Conservation (phyloP, 768 basidiomycete genomes). For the Collybiopsis confluens region DNA sequence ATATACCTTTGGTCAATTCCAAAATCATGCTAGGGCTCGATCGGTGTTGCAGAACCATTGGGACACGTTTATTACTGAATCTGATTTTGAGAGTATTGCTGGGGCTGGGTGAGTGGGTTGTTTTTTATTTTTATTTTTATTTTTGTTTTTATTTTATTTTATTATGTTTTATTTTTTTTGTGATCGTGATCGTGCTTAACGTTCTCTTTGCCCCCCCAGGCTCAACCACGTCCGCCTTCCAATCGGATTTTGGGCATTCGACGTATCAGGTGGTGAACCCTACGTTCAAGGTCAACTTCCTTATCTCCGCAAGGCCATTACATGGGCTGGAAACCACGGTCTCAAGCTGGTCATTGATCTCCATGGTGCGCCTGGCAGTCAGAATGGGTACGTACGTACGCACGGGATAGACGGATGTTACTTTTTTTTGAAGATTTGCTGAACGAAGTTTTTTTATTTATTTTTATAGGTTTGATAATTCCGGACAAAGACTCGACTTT, state of each 20-base stretch:
- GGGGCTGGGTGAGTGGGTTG: constrained; percentile 71
- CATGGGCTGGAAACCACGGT: constrained; percentile 65
- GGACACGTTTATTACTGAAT: constrained; percentile 81
- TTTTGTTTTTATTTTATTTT: too few species aligned
- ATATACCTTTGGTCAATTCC: constrained; percentile 70
- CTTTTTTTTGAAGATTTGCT: neutral
- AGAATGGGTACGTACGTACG: constrained; percentile 58
- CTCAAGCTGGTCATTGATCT: constrained; percentile 83
- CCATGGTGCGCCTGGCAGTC: constrained; percentile 71
- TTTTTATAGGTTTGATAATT: constrained; percentile 63
- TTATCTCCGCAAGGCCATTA: constrained; percentile 63
- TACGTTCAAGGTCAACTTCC: constrained; percentile 74
- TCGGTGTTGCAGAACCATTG: constrained; percentile 61
- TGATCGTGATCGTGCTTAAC: too few species aligned
- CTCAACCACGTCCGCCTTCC: constrained; percentile 82
- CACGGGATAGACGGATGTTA: neutral
- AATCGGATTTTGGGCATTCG: constrained; percentile 83
- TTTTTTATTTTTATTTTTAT: too few species aligned
- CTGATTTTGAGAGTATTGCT: constrained; percentile 72
- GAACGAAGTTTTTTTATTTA: neutral
- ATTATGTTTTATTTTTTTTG: too few species aligned
- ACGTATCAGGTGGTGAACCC: constrained; percentile 73
- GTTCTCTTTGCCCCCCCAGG: constrained; percentile 28
- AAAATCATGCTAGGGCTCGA: constrained; percentile 45
- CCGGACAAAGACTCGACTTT: constrained; percentile 56